Percentiles rank a stretch among this genome's conserved stretches.
phyloP scores from a whole-genome alignment of 345 rosid species.

The Erodium maritimum region DNA sequence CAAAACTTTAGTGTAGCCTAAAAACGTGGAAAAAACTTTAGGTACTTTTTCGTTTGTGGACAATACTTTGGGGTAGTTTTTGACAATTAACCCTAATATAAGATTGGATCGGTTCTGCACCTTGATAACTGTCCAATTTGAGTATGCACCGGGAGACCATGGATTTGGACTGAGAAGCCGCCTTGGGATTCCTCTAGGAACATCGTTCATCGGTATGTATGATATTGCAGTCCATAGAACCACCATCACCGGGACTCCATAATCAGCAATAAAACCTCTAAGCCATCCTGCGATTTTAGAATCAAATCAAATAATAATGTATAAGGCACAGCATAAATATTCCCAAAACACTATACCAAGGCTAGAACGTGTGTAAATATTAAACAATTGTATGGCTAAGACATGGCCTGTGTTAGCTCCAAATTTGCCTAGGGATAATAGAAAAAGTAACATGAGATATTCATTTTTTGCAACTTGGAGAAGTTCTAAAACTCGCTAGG shows the following conservation, averaged over 20 bases:
- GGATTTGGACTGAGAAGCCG: slow-evolving; percentile 59
- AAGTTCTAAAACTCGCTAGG: no score
- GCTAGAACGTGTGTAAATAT: no score
- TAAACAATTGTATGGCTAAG: slow-evolving; percentile 3
- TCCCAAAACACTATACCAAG: no score
- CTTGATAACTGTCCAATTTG: slow-evolving; percentile 56
- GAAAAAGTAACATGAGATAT: no score
- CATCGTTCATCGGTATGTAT: slow-evolving; percentile 38
- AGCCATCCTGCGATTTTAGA: slow-evolving; percentile 27
- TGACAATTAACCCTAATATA: no score
- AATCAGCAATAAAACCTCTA: slow-evolving; percentile 48
- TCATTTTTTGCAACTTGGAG: no score
- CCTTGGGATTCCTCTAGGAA: slow-evolving; percentile 52
- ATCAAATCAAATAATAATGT: slow-evolving; percentile 1
- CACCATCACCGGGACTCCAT: slow-evolving; percentile 55
- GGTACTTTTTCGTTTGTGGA: no score
- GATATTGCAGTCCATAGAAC: slow-evolving; percentile 48
- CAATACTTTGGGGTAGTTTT: no score
- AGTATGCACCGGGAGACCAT: slow-evolving; percentile 53
- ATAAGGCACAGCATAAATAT: neutral
- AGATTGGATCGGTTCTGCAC: slow-evolving; percentile 10
- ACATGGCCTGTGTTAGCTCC: no score
- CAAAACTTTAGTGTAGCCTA: no score
- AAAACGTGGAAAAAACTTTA: no score
- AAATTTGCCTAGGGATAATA: no score